Conservation (phyloP, 1,284 basidiomycete species). For the Mycena citricolor region DNA sequence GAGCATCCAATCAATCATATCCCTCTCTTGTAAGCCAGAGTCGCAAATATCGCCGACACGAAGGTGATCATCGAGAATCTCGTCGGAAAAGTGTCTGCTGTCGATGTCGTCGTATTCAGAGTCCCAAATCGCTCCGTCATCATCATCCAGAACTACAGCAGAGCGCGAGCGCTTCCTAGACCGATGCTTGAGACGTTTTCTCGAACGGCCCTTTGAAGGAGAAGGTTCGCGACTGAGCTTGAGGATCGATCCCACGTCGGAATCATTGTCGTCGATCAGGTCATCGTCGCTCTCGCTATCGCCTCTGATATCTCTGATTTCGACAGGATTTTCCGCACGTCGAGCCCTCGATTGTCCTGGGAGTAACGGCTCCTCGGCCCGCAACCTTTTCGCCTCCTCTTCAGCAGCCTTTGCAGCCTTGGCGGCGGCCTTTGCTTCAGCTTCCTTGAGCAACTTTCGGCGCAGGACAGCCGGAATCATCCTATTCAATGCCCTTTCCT, state of each 20-base stretch:
- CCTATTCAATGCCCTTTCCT: slow-evolving; percentile 35
- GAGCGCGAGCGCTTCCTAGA: no score
- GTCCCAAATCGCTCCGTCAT: no score
- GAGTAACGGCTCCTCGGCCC: slow-evolving; percentile 32
- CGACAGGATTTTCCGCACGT: slow-evolving; percentile 28
- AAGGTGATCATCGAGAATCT: no score
- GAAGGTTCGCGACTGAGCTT: no score
- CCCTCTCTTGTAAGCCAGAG: slow-evolving; percentile 36
- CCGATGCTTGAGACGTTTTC: no score
- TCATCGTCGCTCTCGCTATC: slow-evolving; percentile 24
- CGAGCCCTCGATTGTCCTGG: slow-evolving; percentile 48
- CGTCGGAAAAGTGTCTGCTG: no score
- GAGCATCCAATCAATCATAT: slow-evolving; percentile 61
- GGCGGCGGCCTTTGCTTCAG: slow-evolving; percentile 19
- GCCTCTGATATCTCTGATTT: slow-evolving; percentile 40
- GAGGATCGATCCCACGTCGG: slow-evolving; percentile 18
- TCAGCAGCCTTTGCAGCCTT: slow-evolving; percentile 32
- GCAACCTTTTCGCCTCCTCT: no score
- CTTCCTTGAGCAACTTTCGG: slow-evolving; percentile 27
- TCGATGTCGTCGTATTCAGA: no score
- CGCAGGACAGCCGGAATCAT: slow-evolving; percentile 51
- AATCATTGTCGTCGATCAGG: slow-evolving; percentile 6
- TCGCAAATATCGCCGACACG: slow-evolving; percentile 23
- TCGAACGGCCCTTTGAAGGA: no score
- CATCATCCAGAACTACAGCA: no score